These are phyloP conservation scores for Pisolithus thermaeus DNA, from an alignment of 1,284 basidiomycete genomes.

Conservation along the genomic window DNA sequence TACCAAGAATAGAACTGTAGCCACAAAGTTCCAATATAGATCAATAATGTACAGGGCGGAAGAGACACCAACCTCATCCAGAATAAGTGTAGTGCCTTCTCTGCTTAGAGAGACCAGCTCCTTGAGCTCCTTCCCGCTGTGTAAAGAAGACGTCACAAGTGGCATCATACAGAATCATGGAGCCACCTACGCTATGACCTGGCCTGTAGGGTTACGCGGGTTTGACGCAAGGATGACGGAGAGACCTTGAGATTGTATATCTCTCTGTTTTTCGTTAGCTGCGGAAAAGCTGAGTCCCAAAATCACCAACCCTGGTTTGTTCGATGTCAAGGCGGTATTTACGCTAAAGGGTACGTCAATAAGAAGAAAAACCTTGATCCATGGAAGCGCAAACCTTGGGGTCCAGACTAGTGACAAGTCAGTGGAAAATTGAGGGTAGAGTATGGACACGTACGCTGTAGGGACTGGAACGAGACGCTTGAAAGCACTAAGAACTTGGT, in stretches of 20 bases:
- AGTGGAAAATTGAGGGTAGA: neutral
- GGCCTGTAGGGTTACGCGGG: constrained; percentile 89
- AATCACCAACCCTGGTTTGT: constrained; percentile 50
- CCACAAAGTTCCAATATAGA: neutral
- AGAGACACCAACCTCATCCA: constrained; percentile 67
- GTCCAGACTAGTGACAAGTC: constrained; percentile 41
- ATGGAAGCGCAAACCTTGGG: constrained; percentile 38
- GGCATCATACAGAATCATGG: constrained; percentile 10
- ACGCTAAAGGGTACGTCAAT: constrained; percentile 29
- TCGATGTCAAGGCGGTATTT: constrained; percentile 71
- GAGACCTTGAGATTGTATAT: constrained; percentile 75
- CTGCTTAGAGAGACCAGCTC: constrained; percentile 70
- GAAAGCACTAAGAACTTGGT: constrained; percentile 84
- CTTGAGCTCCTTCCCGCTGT: constrained; percentile 73
- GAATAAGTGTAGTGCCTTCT: constrained; percentile 74
- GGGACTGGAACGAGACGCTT: constrained; percentile 87
- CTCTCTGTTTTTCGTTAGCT: constrained; percentile 41
- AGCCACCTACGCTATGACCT: constrained; percentile 45
- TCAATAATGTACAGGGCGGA: neutral
- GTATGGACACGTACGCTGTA: constrained; percentile 58
- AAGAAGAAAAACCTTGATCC: neutral
- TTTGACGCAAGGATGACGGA: constrained; percentile 87
- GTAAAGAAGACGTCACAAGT: constrained; percentile 3
- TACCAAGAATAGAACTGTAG: constrained; percentile 87
- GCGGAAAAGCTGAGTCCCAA: neutral